A percentile compares a stretch with the other conserved stretches of the same genome.
These are phyloP conservation scores for Diplotaxis tenuifolia DNA, from an alignment of 345 rosid genomes.

Conservation along the genomic window DNA sequence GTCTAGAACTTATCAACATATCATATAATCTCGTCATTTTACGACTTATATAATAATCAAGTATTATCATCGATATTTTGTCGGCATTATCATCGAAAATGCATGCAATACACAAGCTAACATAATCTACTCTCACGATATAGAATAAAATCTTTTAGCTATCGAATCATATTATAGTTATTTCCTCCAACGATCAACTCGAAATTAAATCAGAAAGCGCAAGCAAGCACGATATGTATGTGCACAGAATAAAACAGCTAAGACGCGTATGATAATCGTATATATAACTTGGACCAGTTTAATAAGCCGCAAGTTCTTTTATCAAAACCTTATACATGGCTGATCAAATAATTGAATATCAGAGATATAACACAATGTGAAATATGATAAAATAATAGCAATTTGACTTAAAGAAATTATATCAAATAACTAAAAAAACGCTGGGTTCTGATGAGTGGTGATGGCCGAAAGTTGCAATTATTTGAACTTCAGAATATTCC, in stretches of 20 bases:
- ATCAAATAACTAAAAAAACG: not conserved
- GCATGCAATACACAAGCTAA: not conserved
- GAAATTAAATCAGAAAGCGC: not conserved
- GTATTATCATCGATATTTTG: not conserved
- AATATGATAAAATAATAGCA: not conserved
- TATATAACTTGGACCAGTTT: not conserved
- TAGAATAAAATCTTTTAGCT: too few relatives aligned
- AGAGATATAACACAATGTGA: not conserved
- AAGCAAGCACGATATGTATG: not conserved
- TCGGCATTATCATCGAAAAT: not conserved
- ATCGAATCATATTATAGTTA: not conserved
- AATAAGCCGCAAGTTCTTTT: not conserved
- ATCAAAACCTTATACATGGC: not conserved
- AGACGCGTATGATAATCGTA: not conserved
- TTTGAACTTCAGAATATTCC: not conserved
- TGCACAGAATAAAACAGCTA: not conserved
- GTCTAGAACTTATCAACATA: not conserved
- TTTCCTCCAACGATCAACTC: not conserved
- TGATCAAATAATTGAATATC: not conserved
- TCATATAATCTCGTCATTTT: not conserved
- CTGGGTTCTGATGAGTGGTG: not conserved
- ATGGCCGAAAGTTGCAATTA: conserved; percentile 30
- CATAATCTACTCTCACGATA: too few relatives aligned
- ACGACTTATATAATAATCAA: not conserved
- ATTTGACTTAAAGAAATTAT: not conserved